A percentile compares a stretch with the other conserved stretches of the same genome.
These are phyloP conservation scores for Cystofilobasidium macerans DNA, from an alignment of 768 basidiomycete genomes.

Conservation along the genomic window DNA sequence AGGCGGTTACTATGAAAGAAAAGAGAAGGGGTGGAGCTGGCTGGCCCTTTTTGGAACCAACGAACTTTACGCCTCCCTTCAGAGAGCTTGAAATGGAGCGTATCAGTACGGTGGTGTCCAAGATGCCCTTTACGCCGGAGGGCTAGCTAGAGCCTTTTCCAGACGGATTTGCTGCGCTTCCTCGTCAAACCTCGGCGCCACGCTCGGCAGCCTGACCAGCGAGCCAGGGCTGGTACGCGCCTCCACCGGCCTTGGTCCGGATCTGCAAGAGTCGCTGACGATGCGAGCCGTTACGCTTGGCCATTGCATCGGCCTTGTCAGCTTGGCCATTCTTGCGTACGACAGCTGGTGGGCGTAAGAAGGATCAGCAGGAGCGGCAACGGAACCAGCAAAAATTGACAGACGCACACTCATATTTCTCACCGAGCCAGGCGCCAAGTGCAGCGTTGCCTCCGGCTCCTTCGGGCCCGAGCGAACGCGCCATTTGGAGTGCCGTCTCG, in stretches of 20 bases:
- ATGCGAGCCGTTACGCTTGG: background rate
- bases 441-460: constrained; percentile 20
- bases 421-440: constrained; percentile 19
- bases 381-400: background rate
- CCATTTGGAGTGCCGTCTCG: constrained; percentile 21
- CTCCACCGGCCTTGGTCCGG: background rate
- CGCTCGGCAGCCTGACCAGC: too few species aligned
- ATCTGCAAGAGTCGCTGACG: background rate
- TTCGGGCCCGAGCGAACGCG: constrained; percentile 20
- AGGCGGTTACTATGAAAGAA: too few species aligned
- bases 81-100: too few species aligned
- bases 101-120: too few species aligned
- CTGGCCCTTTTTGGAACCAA: too few species aligned
- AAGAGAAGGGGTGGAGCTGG: too few species aligned
- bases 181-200: too few species aligned
- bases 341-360: background rate
- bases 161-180: too few species aligned
- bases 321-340: background rate
- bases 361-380: background rate
- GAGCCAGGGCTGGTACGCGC: background rate
- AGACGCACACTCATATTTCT: constrained; percentile 23
- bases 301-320: constrained; percentile 11
- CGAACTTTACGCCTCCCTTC: too few species aligned
- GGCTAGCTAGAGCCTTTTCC: too few species aligned
- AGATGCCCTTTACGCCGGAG: too few species aligned